Evolutionary conservation across 2,329 filamentous ascomycete genomes (phyloP).

Genomic region (Ascochyta lentis): DNA sequence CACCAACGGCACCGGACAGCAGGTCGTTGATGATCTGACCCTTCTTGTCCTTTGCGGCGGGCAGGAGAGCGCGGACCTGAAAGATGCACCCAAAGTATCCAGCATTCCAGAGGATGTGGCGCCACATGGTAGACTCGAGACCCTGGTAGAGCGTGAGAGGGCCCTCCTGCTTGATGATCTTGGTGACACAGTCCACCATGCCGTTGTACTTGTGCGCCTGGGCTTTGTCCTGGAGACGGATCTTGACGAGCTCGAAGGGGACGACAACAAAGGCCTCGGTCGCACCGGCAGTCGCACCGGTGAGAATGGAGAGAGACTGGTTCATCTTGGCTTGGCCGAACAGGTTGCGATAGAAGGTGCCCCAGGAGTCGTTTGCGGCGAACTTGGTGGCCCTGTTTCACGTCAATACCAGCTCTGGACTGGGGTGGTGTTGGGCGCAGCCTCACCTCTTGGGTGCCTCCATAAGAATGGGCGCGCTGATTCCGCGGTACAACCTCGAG

Average conservation of each 20-base stretch:
- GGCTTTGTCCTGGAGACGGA: constrained; percentile 93
- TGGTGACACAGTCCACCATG: constrained; percentile 78
- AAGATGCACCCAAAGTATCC: constrained; percentile 99
- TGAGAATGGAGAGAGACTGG: constrained; percentile 89
- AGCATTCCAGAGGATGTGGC: constrained; percentile 91
- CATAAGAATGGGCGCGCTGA: constrained; percentile 95
- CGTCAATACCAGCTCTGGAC: constrained; percentile 4
- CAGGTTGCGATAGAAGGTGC: constrained; percentile 85
- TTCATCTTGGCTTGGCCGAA: constrained; percentile 90
- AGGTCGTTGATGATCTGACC: constrained; percentile 87
- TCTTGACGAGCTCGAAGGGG: constrained; percentile 98
- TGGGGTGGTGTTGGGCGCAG: background rate
- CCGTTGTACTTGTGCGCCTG: constrained; percentile 87
- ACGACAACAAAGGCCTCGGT: constrained; percentile 97
- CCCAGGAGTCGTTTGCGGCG: constrained; percentile 98
- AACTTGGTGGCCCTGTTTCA: constrained; percentile 85
- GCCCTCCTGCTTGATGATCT: constrained; percentile 85
- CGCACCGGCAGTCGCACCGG: constrained; percentile 91
- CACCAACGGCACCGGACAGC: constrained; percentile 84
- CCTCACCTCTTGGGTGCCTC: constrained; percentile 81
- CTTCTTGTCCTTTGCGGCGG: constrained; percentile 79
- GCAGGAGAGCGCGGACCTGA: constrained; percentile 87
- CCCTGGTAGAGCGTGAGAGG: constrained; percentile 92
- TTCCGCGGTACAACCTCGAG: constrained; percentile 93
- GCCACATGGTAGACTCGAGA: constrained; percentile 95